phyloP scores from a whole-genome alignment of 1,284 basidiomycete genomes.

The Earliella scabrosa region DNA sequence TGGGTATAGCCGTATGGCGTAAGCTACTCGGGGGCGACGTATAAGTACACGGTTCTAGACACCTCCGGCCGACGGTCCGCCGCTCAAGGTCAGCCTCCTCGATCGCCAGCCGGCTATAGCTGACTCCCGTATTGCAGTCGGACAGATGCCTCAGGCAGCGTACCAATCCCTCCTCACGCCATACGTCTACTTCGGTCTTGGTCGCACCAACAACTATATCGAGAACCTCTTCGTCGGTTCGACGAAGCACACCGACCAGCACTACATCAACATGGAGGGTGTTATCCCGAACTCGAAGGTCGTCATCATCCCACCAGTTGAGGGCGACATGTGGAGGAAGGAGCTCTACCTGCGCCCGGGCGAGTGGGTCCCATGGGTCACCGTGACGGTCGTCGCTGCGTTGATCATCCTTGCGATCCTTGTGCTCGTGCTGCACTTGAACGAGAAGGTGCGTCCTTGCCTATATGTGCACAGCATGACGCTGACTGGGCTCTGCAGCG shows the following conservation, averaged over 20 bases:
- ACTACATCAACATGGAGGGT: slow-evolving; percentile 92
- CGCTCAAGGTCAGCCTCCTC: slow-evolving; percentile 68
- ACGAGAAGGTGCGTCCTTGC: slow-evolving; percentile 84
- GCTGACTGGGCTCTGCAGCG: too few relatives aligned
- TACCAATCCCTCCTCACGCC: slow-evolving; percentile 92
- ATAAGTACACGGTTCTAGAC: slow-evolving; percentile 97
- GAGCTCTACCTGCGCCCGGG: slow-evolving; percentile 94
- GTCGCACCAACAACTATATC: slow-evolving; percentile 99
- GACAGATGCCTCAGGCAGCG: slow-evolving; percentile 90
- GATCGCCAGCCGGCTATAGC: not conserved
- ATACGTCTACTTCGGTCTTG: slow-evolving; percentile 96
- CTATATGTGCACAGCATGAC: too few relatives aligned
- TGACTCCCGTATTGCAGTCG: slow-evolving; percentile 53
- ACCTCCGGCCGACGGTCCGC: slow-evolving; percentile 90
- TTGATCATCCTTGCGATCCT: slow-evolving; percentile 80
- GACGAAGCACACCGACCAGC: slow-evolving; percentile 70
- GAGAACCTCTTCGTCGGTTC: slow-evolving; percentile 95
- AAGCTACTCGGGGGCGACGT: slow-evolving; percentile 93
- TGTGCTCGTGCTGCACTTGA: slow-evolving; percentile 87
- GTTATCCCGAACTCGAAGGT: slow-evolving; percentile 98
- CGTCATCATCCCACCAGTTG: slow-evolving; percentile 85
- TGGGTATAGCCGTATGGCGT: slow-evolving; percentile 83
- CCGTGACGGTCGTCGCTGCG: slow-evolving; percentile 79
- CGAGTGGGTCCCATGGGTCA: slow-evolving; percentile 98
- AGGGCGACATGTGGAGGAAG: slow-evolving; percentile 73